These are phyloP conservation scores for Erythrobasidium yunnanense DNA, from an alignment of 768 basidiomycete species.

Conservation along the genomic window DNA sequence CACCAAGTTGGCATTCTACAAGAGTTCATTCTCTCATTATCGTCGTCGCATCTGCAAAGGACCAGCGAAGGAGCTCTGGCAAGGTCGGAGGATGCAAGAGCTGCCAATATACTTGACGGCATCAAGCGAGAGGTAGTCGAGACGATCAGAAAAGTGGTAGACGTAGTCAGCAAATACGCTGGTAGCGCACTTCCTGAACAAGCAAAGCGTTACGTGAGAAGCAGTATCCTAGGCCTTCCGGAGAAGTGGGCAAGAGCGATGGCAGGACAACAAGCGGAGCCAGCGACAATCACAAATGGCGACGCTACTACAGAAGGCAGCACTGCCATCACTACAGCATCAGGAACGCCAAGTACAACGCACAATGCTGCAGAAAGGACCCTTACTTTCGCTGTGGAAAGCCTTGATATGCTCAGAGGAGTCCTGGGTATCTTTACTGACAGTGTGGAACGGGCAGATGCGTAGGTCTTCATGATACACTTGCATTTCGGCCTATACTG, in stretches of 20 bases:
- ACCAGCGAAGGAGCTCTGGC: neutral
- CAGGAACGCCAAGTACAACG: slow-evolving; percentile 48
- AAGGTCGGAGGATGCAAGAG: slow-evolving; percentile 29
- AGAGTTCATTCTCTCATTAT: slow-evolving; percentile 60
- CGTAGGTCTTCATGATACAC: slow-evolving; percentile 43
- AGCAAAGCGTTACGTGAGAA: slow-evolving; percentile 59
- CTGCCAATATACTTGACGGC: slow-evolving; percentile 47
- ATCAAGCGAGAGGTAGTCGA: slow-evolving; percentile 74
- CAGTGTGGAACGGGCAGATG: slow-evolving; percentile 73
- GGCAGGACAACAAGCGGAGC: slow-evolving; percentile 37
- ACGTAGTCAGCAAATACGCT: slow-evolving; percentile 72
- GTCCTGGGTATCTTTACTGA: slow-evolving; percentile 81
- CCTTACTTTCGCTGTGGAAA: slow-evolving; percentile 74
- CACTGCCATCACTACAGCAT: neutral
- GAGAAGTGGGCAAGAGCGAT: slow-evolving; percentile 58
- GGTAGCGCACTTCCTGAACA: slow-evolving; percentile 78
- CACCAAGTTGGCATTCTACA: slow-evolving; percentile 73
- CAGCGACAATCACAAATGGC: neutral
- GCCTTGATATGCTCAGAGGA: slow-evolving; percentile 80
- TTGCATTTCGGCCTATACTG: slow-evolving; percentile 22
- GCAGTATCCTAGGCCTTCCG: slow-evolving; percentile 68
- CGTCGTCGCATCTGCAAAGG: slow-evolving; percentile 3
- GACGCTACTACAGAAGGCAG: slow-evolving; percentile 1
- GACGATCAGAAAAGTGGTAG: slow-evolving; percentile 78
- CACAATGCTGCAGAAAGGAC: slow-evolving; percentile 68